Evolutionary conservation across 148 eudicot species (phyloP).

Genomic region (Cornus controversa): DNA sequence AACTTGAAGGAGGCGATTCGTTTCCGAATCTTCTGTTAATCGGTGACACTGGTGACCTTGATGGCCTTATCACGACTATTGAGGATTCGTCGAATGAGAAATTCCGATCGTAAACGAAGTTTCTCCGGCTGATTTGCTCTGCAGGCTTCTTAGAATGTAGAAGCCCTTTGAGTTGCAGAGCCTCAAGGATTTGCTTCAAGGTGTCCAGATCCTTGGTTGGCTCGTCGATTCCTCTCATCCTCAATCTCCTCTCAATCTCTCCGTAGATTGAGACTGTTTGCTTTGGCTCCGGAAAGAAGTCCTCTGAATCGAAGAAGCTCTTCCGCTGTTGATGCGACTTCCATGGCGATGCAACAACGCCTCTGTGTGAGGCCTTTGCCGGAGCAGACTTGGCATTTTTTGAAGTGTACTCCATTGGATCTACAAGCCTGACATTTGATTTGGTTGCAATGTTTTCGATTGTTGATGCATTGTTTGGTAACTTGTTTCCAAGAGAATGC

Average conservation of each 20-base stretch:
- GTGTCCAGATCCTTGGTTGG: constrained; percentile 74
- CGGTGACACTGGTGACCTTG: constrained; percentile 29
- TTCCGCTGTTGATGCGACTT: constrained; percentile 42
- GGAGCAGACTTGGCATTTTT: constrained; percentile 18
- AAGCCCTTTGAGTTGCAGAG: constrained; percentile 85
- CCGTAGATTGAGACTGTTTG: constrained; percentile 50
- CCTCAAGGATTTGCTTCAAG: constrained; percentile 81
- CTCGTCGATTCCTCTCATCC: constrained; percentile 78
- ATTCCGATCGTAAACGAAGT: constrained; percentile 44
- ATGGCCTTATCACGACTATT: constrained; percentile 58
- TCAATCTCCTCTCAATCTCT: constrained; percentile 68
- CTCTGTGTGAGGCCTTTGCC: constrained; percentile 15
- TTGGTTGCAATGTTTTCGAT: constrained; percentile 2
- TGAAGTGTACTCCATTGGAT: constrained; percentile 4
- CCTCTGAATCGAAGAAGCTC: constrained; percentile 63
- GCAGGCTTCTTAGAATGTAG: constrained; percentile 50
- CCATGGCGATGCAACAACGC: constrained; percentile 24
- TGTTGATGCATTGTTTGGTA: constrained; percentile 3
- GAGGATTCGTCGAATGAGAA: constrained; percentile 42
- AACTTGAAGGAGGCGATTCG: constrained; percentile 22
- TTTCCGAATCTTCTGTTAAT: constrained; percentile 17
- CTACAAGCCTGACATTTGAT: background rate
- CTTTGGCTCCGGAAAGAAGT: constrained; percentile 66
- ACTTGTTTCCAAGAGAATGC: background rate
- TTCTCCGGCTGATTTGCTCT: constrained; percentile 27